Evolutionary conservation across 208 protist genomes (phyloP).

Genomic region (Leishmania arabica): DNA sequence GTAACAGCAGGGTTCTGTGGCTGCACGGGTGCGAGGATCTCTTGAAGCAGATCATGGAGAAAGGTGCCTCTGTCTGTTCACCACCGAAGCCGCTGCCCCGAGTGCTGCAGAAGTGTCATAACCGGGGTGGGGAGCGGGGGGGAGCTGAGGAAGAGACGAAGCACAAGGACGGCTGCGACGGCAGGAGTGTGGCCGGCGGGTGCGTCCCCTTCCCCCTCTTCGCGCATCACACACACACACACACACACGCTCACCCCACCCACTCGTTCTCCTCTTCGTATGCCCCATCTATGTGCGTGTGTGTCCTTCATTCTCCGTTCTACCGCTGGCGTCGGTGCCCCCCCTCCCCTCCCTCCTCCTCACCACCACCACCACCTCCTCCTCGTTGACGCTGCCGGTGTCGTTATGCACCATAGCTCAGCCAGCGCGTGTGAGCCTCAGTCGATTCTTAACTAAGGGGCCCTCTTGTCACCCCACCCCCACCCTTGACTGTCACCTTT

Average conservation of each 20-base stretch:
- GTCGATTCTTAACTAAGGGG: background rate
- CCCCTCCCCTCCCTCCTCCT: background rate
- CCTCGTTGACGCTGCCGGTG: background rate
- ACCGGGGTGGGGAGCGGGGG: background rate
- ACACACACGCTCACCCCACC: too few relatives aligned
- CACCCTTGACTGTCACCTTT: background rate
- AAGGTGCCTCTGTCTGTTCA: background rate
- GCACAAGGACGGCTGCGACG: background rate
- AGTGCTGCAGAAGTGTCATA: background rate
- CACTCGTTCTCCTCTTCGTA: background rate
- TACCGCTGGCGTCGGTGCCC: background rate
- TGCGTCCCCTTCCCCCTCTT: too few relatives aligned
- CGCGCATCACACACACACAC: too few relatives aligned
- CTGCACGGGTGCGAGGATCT: background rate
- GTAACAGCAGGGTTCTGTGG: background rate
- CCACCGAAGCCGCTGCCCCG: background rate
- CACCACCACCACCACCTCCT: background rate
- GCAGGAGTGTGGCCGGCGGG: too few relatives aligned
- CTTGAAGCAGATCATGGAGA: background rate
- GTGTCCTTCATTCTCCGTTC: background rate
- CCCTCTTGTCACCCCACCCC: background rate
- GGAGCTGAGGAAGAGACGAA: background rate
- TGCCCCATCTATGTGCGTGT: background rate
- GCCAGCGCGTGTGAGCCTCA: background rate
- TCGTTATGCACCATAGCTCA: background rate